These are phyloP conservation scores for Zoysia matrella DNA, from an alignment of 202 grass and related monocot genomes.

Conservation along the genomic window DNA sequence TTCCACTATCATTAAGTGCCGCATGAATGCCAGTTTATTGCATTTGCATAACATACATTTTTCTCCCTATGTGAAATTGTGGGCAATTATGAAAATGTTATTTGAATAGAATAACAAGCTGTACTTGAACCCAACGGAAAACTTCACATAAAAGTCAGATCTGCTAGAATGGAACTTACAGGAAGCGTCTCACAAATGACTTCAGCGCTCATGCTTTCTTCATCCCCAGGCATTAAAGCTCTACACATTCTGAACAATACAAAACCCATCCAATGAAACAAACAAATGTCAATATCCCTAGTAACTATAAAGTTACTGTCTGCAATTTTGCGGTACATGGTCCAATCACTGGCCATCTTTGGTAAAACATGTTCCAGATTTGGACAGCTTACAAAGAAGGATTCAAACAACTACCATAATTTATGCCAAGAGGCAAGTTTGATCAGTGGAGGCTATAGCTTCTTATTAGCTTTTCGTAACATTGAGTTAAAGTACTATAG, in stretches of 20 bases:
- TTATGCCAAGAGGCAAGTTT: background rate
- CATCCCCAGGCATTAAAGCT: too few relatives aligned
- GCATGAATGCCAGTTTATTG: background rate
- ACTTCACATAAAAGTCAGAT: constrained; percentile 12
- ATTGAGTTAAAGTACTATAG: background rate
- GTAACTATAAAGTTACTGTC: constrained; percentile 1
- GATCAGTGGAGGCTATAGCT: background rate
- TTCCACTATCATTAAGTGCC: background rate
- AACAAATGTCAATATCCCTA: constrained; percentile 12
- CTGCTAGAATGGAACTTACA: background rate
- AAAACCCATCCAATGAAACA: too few relatives aligned
- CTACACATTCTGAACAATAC: too few relatives aligned
- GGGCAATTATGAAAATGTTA: background rate
- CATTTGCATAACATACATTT: background rate
- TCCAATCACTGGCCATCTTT: constrained; percentile 9
- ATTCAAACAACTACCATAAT: background rate
- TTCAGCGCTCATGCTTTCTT: too few relatives aligned
- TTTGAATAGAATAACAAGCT: background rate
- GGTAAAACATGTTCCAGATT: background rate
- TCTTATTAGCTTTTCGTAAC: background rate
- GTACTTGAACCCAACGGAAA: constrained; percentile 19
- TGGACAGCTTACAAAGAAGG: background rate
- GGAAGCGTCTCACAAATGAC: too few relatives aligned
- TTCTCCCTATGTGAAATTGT: background rate
- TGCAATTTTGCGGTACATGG: background rate